Percentiles rank a stretch among this genome's conserved stretches.
phyloP scores from a whole-genome alignment of 345 rosid species.

The Arabis hirsuta region DNA sequence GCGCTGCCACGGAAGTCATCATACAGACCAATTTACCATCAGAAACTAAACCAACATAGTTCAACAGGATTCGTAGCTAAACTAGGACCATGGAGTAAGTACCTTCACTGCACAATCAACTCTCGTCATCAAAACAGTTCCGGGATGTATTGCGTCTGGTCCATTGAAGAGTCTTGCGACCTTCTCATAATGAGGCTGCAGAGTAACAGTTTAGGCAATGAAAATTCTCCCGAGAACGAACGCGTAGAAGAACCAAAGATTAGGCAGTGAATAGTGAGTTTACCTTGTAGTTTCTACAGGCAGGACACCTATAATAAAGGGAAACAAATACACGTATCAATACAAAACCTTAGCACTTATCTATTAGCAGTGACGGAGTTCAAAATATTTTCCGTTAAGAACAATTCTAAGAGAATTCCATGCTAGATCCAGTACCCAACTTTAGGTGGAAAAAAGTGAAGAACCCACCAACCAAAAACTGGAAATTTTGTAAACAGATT shows the following conservation, averaged over 20 bases:
- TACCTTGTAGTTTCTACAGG: constrained; percentile 99
- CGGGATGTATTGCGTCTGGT: constrained; percentile 94
- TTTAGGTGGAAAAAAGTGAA: constrained; percentile 11
- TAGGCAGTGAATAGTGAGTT: constrained; percentile 6
- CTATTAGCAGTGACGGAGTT: neutral
- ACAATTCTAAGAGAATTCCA: neutral
- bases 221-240: constrained; percentile 19
- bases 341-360: neutral
- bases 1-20: constrained; percentile 70
- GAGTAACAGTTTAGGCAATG: constrained; percentile 38
- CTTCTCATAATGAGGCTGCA: constrained; percentile 93
- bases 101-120: constrained; percentile 97
- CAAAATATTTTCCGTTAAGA: neutral
- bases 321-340: constrained; percentile 24
- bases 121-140: constrained; percentile 79
- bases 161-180: constrained; percentile 97
- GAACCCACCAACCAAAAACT: constrained; percentile 54
- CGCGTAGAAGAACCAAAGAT: constrained; percentile 6
- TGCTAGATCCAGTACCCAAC: constrained; percentile 40
- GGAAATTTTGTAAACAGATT: constrained; percentile 17
- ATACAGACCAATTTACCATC: constrained; percentile 32
- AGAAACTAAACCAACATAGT: constrained; percentile 10
- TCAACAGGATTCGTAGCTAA: neutral
- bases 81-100: constrained; percentile 16
- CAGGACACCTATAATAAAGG: constrained; percentile 84